Base-by-base conservation (phyloP, 805 yeast species). In the Saturnispora saitoi region DNA sequence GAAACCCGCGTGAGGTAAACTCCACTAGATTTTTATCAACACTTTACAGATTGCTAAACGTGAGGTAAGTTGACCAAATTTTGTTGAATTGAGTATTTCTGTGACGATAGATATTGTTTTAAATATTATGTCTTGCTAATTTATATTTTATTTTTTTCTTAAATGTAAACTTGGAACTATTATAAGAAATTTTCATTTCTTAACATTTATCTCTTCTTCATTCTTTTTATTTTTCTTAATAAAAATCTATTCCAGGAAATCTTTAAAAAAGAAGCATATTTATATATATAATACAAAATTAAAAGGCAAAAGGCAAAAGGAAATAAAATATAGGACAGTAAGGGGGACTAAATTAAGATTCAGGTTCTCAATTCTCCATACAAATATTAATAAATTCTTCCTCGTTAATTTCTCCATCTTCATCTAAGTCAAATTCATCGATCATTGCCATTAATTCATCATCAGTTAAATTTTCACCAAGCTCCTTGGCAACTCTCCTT, bases 361-460 rank as follows among this genome's bases (percentile, higher is more conserved):
- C 22, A 19, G 77, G 54, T 72, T 76, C 58, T 88, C 19, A 77
- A 54, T 72, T 76, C 58, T 88, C 95, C 17, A 87, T 80, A 64
- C 96, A 88, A 38, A 89, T 87, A 50, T 85, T 85, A 52, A 88
- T 86, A 61, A 90, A 89, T 67, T 90, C 97, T 54, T 86, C 87
- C 60, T 86, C 95, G 60, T 83, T 83, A 56, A 89, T 90, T 55
- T 86, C 96, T 45, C 98, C 98, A 64, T 93, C 98, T 48, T 87
- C 95, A 63, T 93, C 97, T 45, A 90, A 69, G 67, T 93, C 99
- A 62, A 93, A 93, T 65, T 91, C 98, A 53, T 90, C 96, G 55
- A 93, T 93, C 99, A 93, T 93, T 4, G 97, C 97, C 56, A 86
- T 76, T 45, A 93, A 71, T 61, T 93, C 99, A 51, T 88, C 96